A percentile compares a stretch with the other conserved stretches of the same genome.
Conservation (phyloP, 192 early-diverging fungal species). For the Dissophora globulifera region DNA sequence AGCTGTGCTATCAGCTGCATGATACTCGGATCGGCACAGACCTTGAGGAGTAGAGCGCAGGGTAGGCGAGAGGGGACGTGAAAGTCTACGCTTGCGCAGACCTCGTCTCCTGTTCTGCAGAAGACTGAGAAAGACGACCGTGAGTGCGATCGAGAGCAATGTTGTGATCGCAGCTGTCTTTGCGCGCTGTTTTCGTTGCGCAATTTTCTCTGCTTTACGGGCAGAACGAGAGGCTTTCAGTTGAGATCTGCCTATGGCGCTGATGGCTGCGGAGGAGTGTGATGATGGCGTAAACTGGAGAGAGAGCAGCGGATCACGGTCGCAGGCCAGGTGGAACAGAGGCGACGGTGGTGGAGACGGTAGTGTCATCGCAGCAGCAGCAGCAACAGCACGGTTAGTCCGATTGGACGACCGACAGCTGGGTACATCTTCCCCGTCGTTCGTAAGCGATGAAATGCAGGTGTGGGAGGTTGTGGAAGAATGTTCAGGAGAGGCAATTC, state of each 20-base stretch:
- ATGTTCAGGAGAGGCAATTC: background rate
- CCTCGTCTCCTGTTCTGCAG: slow-evolving; percentile 23
- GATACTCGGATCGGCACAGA: too few relatives aligned
- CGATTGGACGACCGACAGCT: background rate
- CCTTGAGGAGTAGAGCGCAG: too few relatives aligned
- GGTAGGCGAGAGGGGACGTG: too few relatives aligned
- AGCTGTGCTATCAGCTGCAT: too few relatives aligned
- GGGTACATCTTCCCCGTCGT: background rate
- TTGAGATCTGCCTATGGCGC: background rate
- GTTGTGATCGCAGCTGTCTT: slow-evolving; percentile 17
- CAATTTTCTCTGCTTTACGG: slow-evolving; percentile 7
- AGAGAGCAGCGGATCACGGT: background rate
- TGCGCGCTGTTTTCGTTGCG: background rate
- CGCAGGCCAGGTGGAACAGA: background rate
- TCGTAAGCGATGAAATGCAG: slow-evolving; percentile 8
- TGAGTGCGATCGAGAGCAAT: slow-evolving; percentile 41
- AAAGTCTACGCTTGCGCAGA: slow-evolving; percentile 4
- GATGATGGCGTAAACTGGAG: background rate
- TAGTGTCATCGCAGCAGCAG: background rate
- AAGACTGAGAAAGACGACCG: slow-evolving; percentile 40
- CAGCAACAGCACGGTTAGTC: too few relatives aligned
- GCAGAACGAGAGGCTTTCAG: background rate
- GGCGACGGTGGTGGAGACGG: slow-evolving; percentile 7
- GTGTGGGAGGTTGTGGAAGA: background rate
- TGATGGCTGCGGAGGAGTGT: slow-evolving; percentile 4